Conservation (phyloP, 306 rosid species). For the Malus domestica region ASM211411v1 NC_041799.1:39405501-39406000, state of each 20-base stretch:
- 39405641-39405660: too few relatives aligned
- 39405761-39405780: slow-evolving; percentile 42
- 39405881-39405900: background rate
- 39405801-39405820: background rate
- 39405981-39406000: background rate
- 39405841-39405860: slow-evolving; percentile 38
- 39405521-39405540: slow-evolving; percentile 22
- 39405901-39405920: background rate
- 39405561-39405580: too few relatives aligned
- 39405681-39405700: fast-evolving
- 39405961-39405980: background rate
- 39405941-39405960: background rate
- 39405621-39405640: too few relatives aligned
- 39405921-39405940: background rate
- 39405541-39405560: fast-evolving
- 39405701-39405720: too few relatives aligned
- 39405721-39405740: too few relatives aligned
- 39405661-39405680: fast-evolving
- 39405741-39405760: background rate
- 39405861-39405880: slow-evolving; percentile 15
- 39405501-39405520: slow-evolving; percentile 39
- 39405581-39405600: too few relatives aligned
- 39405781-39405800: slow-evolving; percentile 3
- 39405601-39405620: too few relatives aligned
- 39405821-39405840: slow-evolving; percentile 15